Percentiles rank a stretch among this genome's conserved stretches.
Conservation (phyloP, 805 yeast genomes). For the Zygosaccharomyces bailii region DNA sequence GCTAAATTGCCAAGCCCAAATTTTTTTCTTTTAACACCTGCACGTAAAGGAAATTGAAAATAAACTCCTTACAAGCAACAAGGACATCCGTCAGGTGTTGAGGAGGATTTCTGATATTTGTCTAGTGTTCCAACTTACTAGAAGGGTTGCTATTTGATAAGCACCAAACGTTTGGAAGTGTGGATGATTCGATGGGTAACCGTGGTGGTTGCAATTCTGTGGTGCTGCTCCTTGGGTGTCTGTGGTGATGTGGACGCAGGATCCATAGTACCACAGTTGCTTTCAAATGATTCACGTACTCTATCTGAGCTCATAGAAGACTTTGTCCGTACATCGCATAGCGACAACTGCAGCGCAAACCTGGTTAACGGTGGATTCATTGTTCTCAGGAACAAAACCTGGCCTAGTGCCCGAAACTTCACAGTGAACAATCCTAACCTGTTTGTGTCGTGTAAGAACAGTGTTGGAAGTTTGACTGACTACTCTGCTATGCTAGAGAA, state of each 20-base stretch:
- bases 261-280: not conserved
- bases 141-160: not conserved
- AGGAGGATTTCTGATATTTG: not conserved
- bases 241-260: not conserved
- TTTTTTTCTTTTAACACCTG: not conserved
- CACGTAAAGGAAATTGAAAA: not conserved
- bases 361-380: conserved; percentile 21
- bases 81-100: not conserved
- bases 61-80: not conserved
- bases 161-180: not conserved
- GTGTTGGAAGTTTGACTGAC: conserved; percentile 5
- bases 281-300: conserved; percentile 1
- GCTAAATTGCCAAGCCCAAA: conserved; percentile 6
- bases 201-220: conserved; percentile 1
- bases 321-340: conserved; percentile 12
- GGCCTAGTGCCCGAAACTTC: conserved; percentile 7
- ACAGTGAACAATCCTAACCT: conserved; percentile 23
- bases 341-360: conserved; percentile 16
- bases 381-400: conserved; percentile 7
- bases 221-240: not conserved
- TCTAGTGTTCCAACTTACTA: not conserved
- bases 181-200: conserved; percentile 5
- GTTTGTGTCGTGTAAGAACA: conserved; percentile 12
- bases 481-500: conserved; percentile 7
- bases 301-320: conserved; percentile 15